Base-by-base conservation (phyloP, 2,329 filamentous ascomycete genomes). In the Pestalotiopsis sp. region DNA sequence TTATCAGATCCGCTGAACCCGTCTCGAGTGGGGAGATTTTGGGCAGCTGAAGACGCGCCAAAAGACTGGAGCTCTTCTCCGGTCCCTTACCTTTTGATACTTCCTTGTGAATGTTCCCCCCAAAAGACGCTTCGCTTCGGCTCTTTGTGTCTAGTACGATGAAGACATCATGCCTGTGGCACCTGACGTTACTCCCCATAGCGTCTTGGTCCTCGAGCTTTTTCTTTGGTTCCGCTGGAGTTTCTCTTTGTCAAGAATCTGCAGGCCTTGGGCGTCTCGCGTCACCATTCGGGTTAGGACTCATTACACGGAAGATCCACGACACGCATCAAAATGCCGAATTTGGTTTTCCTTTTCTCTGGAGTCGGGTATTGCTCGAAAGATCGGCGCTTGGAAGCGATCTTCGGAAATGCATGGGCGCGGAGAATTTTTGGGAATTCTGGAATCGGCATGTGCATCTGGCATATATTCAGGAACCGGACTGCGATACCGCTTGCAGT, bases 201-300 rank as follows among this genome's bases (percentile, higher is more conserved):
- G 59, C 31, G 59, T 39, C 59, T 39, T 62, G 59, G 36, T 39
- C 4, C 59, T 41, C 25, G 38, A 36, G n/a, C 27, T 27, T 27
- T 27, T 23, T 14, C 23, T 23, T 62, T 27, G 59, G 13, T 38
- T 6, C 45, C 20, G 17, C 20, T 6, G 45, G 45, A 52, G 59
- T 62, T 62, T 62, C 59, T 62, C 59, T 62, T 62, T 62, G 59
- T 62, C 59, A 62, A 62, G 27, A 39, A 52, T n/a, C n/a, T 20
- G 59, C 59, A 36, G 59, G 13, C 45, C n/a, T 39, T 20, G 25
- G 20, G 20, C 31, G 31, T 62, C 59, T 62, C 36, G 59, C 36
- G 59, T 39, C 25, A 39, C 59, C 31, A 20, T 39, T 39, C 38
- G 25, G 31, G 59, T 27, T 62, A 62, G 25, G 31, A 62, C 17